phyloP scores from a whole-genome alignment of 345 rosid species.

The Sonneratia caseolaris region DNA sequence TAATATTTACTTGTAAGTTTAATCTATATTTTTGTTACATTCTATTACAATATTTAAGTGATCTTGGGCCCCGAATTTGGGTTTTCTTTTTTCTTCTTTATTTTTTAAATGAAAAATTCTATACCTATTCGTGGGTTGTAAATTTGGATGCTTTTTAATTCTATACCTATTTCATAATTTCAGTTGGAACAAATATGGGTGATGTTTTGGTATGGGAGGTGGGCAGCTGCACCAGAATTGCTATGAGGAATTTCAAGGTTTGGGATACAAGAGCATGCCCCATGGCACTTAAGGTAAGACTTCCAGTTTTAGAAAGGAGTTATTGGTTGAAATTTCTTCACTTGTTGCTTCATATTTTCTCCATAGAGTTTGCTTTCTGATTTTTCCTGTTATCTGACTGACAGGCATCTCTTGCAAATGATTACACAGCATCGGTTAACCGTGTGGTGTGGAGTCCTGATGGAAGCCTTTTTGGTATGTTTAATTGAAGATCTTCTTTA shows the following conservation, averaged over 20 bases:
- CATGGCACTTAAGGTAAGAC: conserved; percentile 50
- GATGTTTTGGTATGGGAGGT: conserved; percentile 67
- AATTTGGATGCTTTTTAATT: not conserved
- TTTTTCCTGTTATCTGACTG: not conserved
- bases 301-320: conserved; percentile 3
- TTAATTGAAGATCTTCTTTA: not conserved
- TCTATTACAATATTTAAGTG: not conserved
- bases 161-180: conserved; percentile 7
- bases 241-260: conserved; percentile 47
- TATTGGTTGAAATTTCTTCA: conserved; percentile 3
- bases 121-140: too few species aligned
- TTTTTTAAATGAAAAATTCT: too few species aligned
- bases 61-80: not conserved
- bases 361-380: conserved; percentile 2
- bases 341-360: not conserved
- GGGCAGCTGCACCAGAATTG: conserved; percentile 55
- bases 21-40: not conserved
- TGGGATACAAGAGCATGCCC: conserved; percentile 54
- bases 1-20: not conserved
- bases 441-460: conserved; percentile 88
- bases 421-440: conserved; percentile 51
- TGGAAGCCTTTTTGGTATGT: conserved; percentile 69
- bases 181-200: conserved; percentile 80
- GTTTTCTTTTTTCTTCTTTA: not conserved
- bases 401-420: conserved; percentile 51